phyloP scores from a whole-genome alignment of 1,284 basidiomycete species.

The Leccinum glutinopallens region DNA sequence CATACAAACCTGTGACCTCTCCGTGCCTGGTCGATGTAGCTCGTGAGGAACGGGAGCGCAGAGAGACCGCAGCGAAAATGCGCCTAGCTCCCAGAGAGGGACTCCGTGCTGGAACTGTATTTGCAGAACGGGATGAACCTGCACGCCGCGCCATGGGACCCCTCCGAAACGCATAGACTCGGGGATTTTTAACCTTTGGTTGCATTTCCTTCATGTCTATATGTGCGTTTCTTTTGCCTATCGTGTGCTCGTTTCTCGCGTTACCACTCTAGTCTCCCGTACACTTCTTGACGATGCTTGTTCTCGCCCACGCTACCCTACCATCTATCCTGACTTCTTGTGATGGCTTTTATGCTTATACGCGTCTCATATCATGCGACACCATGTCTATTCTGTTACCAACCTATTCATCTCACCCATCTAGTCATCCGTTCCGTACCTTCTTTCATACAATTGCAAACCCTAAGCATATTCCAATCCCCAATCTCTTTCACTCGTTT shows the following conservation, averaged over 20 bases:
- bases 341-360: conserved; percentile 11
- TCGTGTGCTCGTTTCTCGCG: conserved; percentile 14
- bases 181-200: neutral
- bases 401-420: conserved; percentile 11
- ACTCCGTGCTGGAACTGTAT: conserved; percentile 34
- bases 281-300: conserved; percentile 12
- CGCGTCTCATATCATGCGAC: conserved; percentile 12
- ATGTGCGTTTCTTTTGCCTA: neutral
- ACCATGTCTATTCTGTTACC: conserved; percentile 10
- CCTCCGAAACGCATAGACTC: conserved; percentile 24
- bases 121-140: conserved; percentile 34
- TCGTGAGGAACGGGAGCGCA: conserved; percentile 32
- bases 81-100: conserved; percentile 32
- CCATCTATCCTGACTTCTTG: conserved; percentile 2
- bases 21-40: conserved; percentile 1
- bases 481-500: conserved; percentile 15
- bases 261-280: conserved; percentile 15
- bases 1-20: conserved; percentile 13
- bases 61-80: conserved; percentile 25
- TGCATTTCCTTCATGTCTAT: conserved; percentile 15
- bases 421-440: conserved; percentile 11
- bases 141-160: conserved; percentile 34
- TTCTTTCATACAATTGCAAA: conserved; percentile 4
- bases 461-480: conserved; percentile 14
- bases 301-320: neutral